Conservation (phyloP, 2,329 filamentous ascomycete species). For the Fusarium musae region DNA sequence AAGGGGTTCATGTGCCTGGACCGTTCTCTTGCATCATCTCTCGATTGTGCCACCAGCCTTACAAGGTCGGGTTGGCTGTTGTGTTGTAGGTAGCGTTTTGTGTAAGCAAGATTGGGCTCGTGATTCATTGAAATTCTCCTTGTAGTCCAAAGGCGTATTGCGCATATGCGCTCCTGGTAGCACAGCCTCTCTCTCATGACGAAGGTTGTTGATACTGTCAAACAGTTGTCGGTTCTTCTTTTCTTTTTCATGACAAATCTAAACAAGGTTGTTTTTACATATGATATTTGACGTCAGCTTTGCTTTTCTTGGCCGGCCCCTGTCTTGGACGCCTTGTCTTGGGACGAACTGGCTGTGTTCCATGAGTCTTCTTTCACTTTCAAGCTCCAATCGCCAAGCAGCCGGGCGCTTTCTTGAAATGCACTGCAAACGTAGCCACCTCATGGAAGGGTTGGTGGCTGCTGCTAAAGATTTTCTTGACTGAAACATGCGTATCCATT, state of each 20-base stretch:
- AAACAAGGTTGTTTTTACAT: not conserved
- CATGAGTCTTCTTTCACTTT: slow-evolving; percentile 1
- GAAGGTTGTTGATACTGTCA: not conserved
- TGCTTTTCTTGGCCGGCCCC: not conserved
- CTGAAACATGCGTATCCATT: not conserved
- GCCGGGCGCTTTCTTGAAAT: not conserved
- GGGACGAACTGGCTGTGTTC: not conserved
- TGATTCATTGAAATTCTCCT: not conserved
- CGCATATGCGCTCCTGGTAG: not conserved
- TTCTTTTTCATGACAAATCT: not conserved
- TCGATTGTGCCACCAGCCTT: not conserved
- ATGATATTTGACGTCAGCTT: not conserved
- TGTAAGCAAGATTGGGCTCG: not conserved
- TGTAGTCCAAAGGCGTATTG: not conserved
- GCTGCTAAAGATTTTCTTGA: not conserved
- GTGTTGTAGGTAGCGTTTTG: not conserved
- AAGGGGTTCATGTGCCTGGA: not conserved
- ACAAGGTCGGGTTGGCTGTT: not conserved
- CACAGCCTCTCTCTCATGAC: not conserved
- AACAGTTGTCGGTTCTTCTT: not conserved
- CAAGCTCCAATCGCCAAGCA: not conserved
- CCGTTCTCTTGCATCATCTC: not conserved
- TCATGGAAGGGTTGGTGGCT: not conserved
- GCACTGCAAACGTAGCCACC: not conserved
- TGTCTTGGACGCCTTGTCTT: not conserved